phyloP scores from a whole-genome alignment of 345 rosid genomes.

The Conringia planisiliqua region DNA sequence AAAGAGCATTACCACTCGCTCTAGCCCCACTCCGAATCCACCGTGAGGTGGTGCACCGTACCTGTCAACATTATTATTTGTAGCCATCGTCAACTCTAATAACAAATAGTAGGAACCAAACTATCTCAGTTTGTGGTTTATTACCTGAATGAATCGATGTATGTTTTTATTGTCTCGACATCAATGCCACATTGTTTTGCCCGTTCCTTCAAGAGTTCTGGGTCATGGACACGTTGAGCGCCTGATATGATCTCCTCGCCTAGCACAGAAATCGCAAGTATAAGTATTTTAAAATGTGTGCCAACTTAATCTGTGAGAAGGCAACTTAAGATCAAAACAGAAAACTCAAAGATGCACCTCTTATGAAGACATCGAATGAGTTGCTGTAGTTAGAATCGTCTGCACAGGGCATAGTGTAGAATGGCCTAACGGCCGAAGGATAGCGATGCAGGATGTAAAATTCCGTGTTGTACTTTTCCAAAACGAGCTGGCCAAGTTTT shows the following conservation, averaged over 20 bases:
- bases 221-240: constrained; percentile 87
- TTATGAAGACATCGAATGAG: constrained; percentile 90
- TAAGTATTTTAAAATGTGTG: not conserved
- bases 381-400: constrained; percentile 73
- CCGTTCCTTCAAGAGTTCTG: constrained; percentile 66
- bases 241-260: constrained; percentile 99
- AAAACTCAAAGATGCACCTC: constrained; percentile 48
- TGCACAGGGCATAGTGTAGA: constrained; percentile 90
- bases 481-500: constrained; percentile 83
- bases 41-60: constrained; percentile 90
- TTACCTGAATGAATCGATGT: constrained; percentile 88
- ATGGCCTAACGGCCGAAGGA: constrained; percentile 82
- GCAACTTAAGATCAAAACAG: not conserved
- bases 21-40: constrained; percentile 86
- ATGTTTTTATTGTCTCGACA: constrained; percentile 66
- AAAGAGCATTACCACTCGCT: constrained; percentile 87
- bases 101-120: not conserved
- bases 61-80: constrained; percentile 36
- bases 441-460: constrained; percentile 82
- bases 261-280: constrained; percentile 13
- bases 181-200: constrained; percentile 72
- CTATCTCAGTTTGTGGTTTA: constrained; percentile 9
- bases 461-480: constrained; percentile 86
- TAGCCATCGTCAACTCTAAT: not conserved
- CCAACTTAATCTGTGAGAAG: not conserved